Evolutionary conservation across 2,329 filamentous ascomycete genomes (phyloP).

Genomic region (Sporothrix brunneoviolacea): DNA sequence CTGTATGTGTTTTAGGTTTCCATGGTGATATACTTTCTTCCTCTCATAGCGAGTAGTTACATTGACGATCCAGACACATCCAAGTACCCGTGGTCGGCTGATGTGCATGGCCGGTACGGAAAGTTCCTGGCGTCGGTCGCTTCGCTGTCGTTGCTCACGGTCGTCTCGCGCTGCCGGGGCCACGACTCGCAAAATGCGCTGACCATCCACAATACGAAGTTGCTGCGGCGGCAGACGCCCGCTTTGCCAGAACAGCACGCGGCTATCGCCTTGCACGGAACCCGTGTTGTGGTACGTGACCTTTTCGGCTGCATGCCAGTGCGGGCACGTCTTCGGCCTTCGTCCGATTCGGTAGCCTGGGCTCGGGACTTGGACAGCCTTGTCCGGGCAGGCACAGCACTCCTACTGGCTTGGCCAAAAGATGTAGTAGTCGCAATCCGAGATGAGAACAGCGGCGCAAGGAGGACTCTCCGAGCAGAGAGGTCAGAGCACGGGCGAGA

Average conservation of each 20-base stretch:
- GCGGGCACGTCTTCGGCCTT: constrained; percentile 70
- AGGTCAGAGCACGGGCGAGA: constrained; percentile 12
- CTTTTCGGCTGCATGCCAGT: constrained; percentile 90
- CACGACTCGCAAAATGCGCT: constrained; percentile 59
- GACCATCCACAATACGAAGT: constrained; percentile 61
- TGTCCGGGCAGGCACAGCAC: constrained; percentile 48
- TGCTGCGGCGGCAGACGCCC: constrained; percentile 58
- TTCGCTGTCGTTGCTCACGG: constrained; percentile 65
- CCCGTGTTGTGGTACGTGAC: constrained; percentile 67
- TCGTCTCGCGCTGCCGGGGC: constrained; percentile 63
- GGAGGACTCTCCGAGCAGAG: constrained; percentile 19
- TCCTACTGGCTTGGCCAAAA: constrained; percentile 64
- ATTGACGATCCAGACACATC: constrained; percentile 67
- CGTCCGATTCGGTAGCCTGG: constrained; percentile 22
- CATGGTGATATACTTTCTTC: no score
- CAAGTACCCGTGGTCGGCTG: constrained; percentile 46
- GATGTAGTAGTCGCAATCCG: constrained; percentile 51
- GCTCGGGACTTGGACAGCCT: constrained; percentile 61
- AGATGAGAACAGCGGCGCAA: constrained; percentile 38
- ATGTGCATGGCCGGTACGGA: constrained; percentile 61
- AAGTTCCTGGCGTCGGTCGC: constrained; percentile 72
- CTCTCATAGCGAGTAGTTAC: no score
- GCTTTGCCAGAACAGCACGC: constrained; percentile 50
- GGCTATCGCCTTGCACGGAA: constrained; percentile 57
- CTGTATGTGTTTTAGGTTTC: constrained; percentile 54